Percentiles rank a stretch among this genome's conserved stretches.
Evolutionary conservation across 306 rosid species (phyloP).

Genomic region (Trifolium repens): DNA sequence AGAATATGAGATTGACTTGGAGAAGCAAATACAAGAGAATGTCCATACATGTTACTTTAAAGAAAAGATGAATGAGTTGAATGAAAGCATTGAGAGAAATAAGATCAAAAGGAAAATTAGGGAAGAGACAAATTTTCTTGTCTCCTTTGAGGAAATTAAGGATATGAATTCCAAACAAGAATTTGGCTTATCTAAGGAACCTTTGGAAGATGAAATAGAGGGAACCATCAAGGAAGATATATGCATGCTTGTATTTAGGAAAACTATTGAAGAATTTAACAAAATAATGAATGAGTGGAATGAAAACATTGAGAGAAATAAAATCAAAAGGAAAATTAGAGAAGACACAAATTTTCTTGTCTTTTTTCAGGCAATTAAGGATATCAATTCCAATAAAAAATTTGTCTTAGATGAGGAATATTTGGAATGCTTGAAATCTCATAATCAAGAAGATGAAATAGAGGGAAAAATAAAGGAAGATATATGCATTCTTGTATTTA

Average conservation of each 20-base stretch:
- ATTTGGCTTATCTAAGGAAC: slow-evolving; percentile 26
- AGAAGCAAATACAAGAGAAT: slow-evolving; percentile 48
- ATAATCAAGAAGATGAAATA: slow-evolving; percentile 30
- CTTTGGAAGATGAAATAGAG: slow-evolving; percentile 31
- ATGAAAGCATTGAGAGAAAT: slow-evolving; percentile 44
- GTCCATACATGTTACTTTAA: no score
- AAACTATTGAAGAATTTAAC: slow-evolving; percentile 51
- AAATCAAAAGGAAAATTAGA: slow-evolving; percentile 51
- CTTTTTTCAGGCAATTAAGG: slow-evolving; percentile 45
- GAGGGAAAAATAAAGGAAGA: slow-evolving; percentile 50
- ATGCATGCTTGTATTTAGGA: slow-evolving; percentile 38
- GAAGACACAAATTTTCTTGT: slow-evolving; percentile 49
- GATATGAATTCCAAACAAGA: slow-evolving; percentile 34
- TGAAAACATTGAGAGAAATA: slow-evolving; percentile 42
- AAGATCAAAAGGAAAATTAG: slow-evolving; percentile 50
- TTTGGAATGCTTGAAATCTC: not conserved
- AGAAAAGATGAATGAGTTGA: slow-evolving; percentile 45
- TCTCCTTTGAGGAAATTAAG: slow-evolving; percentile 45
- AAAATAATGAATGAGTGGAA: slow-evolving; percentile 53
- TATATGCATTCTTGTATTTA: slow-evolving; percentile 42
- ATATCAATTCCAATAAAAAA: slow-evolving; percentile 35
- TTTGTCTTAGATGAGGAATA: slow-evolving; percentile 26
- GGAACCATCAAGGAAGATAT: slow-evolving; percentile 49
- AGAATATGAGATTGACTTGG: slow-evolving; percentile 41
- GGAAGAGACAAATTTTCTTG: slow-evolving; percentile 50